phyloP scores from a whole-genome alignment of 345 rosid genomes.

The Dipteronia dyeriana region DNA sequence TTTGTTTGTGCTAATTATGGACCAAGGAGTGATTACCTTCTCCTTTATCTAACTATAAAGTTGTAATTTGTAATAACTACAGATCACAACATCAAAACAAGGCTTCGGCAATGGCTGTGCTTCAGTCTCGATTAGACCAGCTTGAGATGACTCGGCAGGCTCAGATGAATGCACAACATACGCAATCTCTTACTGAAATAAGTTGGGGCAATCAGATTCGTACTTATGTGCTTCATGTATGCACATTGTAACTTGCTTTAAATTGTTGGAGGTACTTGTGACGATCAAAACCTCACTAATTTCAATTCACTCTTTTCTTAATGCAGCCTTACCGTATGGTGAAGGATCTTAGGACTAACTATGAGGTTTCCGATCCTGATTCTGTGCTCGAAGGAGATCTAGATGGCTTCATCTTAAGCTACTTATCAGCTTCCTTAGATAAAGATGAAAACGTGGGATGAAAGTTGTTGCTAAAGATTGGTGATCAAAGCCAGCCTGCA shows the following conservation, averaged over 20 bases:
- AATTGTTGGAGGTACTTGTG: conserved; percentile 7
- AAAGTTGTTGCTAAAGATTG: conserved; percentile 22
- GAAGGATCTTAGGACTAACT: conserved; percentile 89
- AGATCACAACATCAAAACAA: conserved; percentile 92
- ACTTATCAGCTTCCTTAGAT: conserved; percentile 72
- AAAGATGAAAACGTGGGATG: conserved; percentile 39
- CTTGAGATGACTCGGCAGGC: conserved; percentile 90
- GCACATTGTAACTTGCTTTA: conserved; percentile 14
- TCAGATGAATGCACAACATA: conserved; percentile 86
- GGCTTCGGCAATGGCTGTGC: conserved; percentile 95
- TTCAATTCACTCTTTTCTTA: not conserved
- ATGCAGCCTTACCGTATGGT: conserved; percentile 91
- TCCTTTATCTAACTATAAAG: not conserved
- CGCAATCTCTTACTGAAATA: conserved; percentile 86
- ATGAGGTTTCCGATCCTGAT: conserved; percentile 89
- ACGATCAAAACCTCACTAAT: conserved; percentile 3
- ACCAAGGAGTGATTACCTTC: not conserved
- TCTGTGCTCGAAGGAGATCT: conserved; percentile 88
- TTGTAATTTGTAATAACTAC: conserved; percentile 12
- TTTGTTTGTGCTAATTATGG: conserved; percentile 12
- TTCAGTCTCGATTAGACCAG: conserved; percentile 90
- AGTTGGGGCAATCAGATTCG: conserved; percentile 98
- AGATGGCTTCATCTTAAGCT: conserved; percentile 82
- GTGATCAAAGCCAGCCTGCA: no score
- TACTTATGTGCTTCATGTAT: conserved; percentile 86